Evolutionary conservation across 2,329 filamentous ascomycete genomes (phyloP), one percentile per base, ranked within the genome.

Genomic region (Colletotrichum karsti): DNA sequence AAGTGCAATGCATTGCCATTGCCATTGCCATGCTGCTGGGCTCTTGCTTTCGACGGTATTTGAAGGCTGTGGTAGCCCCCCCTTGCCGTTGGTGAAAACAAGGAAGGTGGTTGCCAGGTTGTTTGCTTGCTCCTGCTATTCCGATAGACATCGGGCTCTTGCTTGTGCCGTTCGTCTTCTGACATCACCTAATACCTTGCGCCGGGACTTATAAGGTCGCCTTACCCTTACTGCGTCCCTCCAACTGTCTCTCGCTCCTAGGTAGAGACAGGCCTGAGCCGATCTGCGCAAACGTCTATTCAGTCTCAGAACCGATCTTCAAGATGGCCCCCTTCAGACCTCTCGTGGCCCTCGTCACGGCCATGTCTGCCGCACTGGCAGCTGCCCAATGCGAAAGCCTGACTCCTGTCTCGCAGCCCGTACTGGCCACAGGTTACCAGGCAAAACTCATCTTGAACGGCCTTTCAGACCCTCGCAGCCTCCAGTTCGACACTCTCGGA

Each of bases 401-500:
- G 35, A 69, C 64, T 18, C 60, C 65, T 37, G 50, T 53, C 48
- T 58, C 64, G n/a, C 59, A 60, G 20, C 66, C 69, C 12, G 39
- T 61, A 62, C 58, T 74, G 13, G 75, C 74, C 10, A 58, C 70
- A 1, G 76, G 74, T 13, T 72, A 77, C n/a, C 42, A 69, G 13
- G 73, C 71, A 63, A 74, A 73, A 57, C 67, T 77, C 5, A 56
- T 78, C 42, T 41, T 69, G 13, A 77, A 73, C 51, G 74, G 71
- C 13, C 70, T 78, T 30, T 39, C 39, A 4, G 6, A 13, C 3
- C 76, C 81, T 3, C 76, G 81, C 18, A 74, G 74, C 56, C 67
- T 83, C 5, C 71, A 78, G 20, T 73, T 79, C 24, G 81, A 83
- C 64, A 67, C 70, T 0, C 63, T 72, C 24, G 80, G 80, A 5